Base-by-base conservation (phyloP, 331 rosid genomes). In the Quercus tomentella region DNA sequence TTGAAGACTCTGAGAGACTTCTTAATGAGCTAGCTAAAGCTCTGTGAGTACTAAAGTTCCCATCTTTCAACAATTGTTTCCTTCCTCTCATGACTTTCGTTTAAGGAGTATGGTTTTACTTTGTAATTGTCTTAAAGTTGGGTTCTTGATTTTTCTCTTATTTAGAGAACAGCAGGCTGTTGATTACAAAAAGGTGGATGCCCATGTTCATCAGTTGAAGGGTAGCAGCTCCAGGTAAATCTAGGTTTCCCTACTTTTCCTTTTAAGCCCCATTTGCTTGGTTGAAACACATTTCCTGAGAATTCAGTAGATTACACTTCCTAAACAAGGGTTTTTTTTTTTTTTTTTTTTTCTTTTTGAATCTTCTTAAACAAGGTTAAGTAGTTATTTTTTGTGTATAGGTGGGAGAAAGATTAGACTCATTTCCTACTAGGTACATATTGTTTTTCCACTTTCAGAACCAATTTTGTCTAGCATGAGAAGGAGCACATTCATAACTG, bases 221-320 rank as follows among this genome's bases (percentile, higher is more conserved):
- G 98, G 98, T 45, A 91, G 98, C 88, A 94, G 97, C 85, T 89
- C 98, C 83, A 91, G 97, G 98, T 94, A 85, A 41, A 16, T 77
- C 61, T 75, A 67, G 5, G 7, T 35, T 37, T 67, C 23, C 72
- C 51, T 67, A 18, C n/a, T 18, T 35, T 33, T 11, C 52, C 51
- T 33, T 35, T 22, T 17, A 33, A 23, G 26, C 52, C 35, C 26
- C 51, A 31, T 65, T 67, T 67, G 72, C 17, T 33, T 20, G 49
- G 51, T 18, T 33, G 72, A 17, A 67, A 67, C 51, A 31, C 23
- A 8, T 35, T 17, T 67, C 23, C 25, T 23, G 21, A 35, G 17
- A 31, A 8, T 67, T 33, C 49, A 2, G 7, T 33, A 18, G 72
- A 22, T 67, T 20, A 33, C 23, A 41, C 72, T 67, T 49, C 28